Conservation (phyloP, 1,284 basidiomycete genomes). For the Apiotrichum montevideense region DNA sequence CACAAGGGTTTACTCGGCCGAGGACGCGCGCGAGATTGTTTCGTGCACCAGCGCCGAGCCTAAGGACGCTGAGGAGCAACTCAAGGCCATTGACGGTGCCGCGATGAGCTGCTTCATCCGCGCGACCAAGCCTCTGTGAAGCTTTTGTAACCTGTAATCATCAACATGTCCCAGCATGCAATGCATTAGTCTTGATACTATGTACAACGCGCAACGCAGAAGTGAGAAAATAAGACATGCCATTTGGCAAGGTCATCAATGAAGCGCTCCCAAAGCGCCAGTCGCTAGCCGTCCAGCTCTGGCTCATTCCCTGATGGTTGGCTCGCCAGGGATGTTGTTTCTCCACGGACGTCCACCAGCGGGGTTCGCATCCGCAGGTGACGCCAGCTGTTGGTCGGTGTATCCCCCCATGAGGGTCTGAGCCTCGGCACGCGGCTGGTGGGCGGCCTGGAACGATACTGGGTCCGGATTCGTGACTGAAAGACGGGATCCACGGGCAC, state of each 20-base stretch:
- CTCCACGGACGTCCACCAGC: too few species aligned
- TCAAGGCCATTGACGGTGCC: conserved; percentile 12
- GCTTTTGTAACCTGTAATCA: neutral
- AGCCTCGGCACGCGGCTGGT: neutral
- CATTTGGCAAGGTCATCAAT: too few species aligned
- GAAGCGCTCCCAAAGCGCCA: too few species aligned
- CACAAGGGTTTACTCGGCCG: conserved; percentile 14
- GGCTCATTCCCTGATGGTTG: too few species aligned
- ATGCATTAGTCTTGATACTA: neutral
- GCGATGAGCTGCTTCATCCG: conserved; percentile 14
- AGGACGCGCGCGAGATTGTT: conserved; percentile 16
- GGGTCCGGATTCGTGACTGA: neutral
- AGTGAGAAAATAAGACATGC: neutral
- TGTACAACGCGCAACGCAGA: neutral
- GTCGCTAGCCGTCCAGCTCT: too few species aligned
- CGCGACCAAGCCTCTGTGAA: conserved; percentile 6
- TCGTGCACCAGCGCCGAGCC: neutral
- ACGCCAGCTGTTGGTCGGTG: neutral
- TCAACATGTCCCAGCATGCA: neutral
- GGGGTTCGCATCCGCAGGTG: neutral
- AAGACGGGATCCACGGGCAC: neutral
- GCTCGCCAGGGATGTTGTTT: too few species aligned
- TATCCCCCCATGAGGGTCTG: neutral
- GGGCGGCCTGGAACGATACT: neutral
- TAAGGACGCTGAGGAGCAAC: conserved; percentile 2